Conservation (phyloP, 2,329 filamentous ascomycete genomes). For the Trichophaea hybrida region DNA sequence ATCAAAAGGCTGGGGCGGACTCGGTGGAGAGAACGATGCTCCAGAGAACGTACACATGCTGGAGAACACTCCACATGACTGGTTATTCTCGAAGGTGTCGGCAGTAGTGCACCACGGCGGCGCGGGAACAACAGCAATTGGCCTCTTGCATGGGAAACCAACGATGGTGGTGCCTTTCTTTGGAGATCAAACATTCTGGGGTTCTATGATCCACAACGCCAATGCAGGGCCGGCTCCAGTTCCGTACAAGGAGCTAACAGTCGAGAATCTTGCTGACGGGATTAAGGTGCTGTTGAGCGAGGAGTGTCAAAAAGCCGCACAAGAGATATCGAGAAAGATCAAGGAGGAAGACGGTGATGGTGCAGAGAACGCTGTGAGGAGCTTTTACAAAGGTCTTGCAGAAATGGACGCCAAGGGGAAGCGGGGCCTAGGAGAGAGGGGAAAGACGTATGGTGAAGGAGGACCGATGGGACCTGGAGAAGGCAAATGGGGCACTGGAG, state of each 20-base stretch:
- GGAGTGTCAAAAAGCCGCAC: slow-evolving; percentile 44
- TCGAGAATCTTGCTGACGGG: slow-evolving; percentile 52
- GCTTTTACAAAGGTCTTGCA: slow-evolving; percentile 49
- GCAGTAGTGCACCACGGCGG: slow-evolving; percentile 64
- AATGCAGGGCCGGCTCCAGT: slow-evolving; percentile 52
- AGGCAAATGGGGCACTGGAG: slow-evolving; percentile 31
- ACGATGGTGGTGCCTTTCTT: slow-evolving; percentile 70
- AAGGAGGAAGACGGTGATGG: slow-evolving; percentile 50
- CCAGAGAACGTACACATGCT: slow-evolving; percentile 57
- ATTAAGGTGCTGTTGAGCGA: slow-evolving; percentile 53
- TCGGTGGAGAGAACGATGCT: slow-evolving; percentile 42
- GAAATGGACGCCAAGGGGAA: slow-evolving; percentile 35
- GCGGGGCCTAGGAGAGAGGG: slow-evolving; percentile 12
- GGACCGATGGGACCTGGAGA: slow-evolving; percentile 32
- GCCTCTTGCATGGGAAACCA: slow-evolving; percentile 54
- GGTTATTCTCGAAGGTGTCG: slow-evolving; percentile 54
- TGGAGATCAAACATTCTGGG: slow-evolving; percentile 69
- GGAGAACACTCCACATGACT: slow-evolving; percentile 59
- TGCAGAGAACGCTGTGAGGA: slow-evolving; percentile 51
- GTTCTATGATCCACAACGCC: slow-evolving; percentile 49
- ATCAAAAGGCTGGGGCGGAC: slow-evolving; percentile 60
- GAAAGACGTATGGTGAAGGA: slow-evolving; percentile 27
- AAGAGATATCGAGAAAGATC: slow-evolving; percentile 47
- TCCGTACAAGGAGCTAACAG: slow-evolving; percentile 52
- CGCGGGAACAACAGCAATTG: slow-evolving; percentile 61